phyloP scores from a whole-genome alignment of 306 rosid species.

The Herpetospermum pedunculosum region DNA sequence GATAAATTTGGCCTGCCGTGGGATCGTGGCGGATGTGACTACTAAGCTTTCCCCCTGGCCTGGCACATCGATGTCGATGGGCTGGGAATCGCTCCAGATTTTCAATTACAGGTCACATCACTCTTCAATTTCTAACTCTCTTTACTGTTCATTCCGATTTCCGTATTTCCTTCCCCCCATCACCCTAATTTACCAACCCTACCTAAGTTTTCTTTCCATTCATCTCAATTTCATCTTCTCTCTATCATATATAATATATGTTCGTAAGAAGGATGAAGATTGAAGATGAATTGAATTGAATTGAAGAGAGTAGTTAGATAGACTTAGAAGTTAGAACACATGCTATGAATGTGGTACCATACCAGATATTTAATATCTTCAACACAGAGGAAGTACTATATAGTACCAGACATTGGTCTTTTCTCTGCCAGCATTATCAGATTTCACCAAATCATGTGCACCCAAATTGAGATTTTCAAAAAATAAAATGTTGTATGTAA shows the following conservation, averaged over 20 bases:
- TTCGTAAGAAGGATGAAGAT: too few species aligned
- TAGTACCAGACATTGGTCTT: neutral
- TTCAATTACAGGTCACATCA: conserved; percentile 5
- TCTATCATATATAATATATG: too few species aligned
- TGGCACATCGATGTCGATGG: neutral
- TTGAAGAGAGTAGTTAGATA: neutral
- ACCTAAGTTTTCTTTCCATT: neutral
- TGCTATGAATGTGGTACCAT: neutral
- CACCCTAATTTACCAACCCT: neutral
- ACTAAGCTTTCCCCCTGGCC: conserved; percentile 3
- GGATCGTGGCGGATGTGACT: conserved; percentile 4
- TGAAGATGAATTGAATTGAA: neutral
- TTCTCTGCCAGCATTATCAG: neutral
- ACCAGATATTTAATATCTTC: neutral
- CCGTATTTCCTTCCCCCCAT: neutral
- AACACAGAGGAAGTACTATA: neutral
- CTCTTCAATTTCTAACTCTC: neutral
- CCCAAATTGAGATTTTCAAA: neutral
- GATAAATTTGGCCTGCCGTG: neutral
- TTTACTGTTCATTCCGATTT: conserved; percentile 1
- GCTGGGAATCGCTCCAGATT: conserved; percentile 2
- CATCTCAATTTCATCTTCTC: too few species aligned
- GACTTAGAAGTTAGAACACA: neutral
- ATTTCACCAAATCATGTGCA: neutral
- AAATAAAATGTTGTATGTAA: neutral